phyloP scores from a whole-genome alignment of 78 protist genomes.

The Dictyostelium firmibasis region DNA sequence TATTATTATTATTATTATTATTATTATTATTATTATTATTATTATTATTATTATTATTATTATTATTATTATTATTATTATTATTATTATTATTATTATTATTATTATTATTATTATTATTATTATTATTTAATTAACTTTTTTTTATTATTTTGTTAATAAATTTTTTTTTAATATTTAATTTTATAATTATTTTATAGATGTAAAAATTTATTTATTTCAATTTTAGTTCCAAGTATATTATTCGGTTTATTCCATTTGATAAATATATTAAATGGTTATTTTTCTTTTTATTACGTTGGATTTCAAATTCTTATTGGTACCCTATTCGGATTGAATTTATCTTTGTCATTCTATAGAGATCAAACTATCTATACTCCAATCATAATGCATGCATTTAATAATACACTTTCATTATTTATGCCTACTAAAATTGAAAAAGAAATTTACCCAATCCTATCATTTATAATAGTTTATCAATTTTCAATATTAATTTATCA shows the following conservation, averaged over 20 bases:
- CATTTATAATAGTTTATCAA: not conserved
- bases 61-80: no score
- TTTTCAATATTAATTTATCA: not conserved
- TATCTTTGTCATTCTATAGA: not conserved
- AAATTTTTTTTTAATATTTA: not conserved
- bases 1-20: no score
- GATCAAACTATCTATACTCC: conserved; percentile 8
- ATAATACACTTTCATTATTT: conserved; percentile 23
- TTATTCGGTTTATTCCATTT: conserved; percentile 43
- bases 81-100: not conserved
- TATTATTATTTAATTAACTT: not conserved
- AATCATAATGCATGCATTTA: conserved; percentile 26
- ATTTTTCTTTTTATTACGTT: conserved; percentile 1
- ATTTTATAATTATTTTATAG: not conserved
- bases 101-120: not conserved
- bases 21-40: no score
- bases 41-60: no score
- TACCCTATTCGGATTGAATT: conserved; percentile 28
- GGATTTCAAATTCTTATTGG: conserved; percentile 16
- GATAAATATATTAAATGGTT: not conserved
- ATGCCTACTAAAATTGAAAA: conserved; percentile 5
- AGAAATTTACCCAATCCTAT: not conserved
- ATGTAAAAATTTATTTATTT: not conserved
- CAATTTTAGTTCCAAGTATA: not conserved
- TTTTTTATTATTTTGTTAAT: no score